Evolutionary conservation across 805 yeast species (phyloP).

Genomic region (Saccharomycopsis fibuligera): DNA sequence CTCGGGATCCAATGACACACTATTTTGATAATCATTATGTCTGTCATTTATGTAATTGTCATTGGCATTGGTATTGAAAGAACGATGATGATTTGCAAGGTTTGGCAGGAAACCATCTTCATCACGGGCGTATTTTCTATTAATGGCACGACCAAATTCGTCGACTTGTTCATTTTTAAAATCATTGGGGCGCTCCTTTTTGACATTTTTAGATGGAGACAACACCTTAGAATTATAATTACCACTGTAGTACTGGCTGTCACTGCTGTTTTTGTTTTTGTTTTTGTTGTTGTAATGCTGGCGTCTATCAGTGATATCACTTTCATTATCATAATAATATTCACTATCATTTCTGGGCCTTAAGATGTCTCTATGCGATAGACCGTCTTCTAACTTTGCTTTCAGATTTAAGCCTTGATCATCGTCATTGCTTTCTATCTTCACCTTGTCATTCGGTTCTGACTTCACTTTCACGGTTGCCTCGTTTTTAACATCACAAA

Average conservation of each 20-base stretch:
- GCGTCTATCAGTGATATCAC: neutral
- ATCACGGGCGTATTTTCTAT: constrained; percentile 4
- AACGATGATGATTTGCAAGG: no score
- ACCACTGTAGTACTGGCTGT: no score
- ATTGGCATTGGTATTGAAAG: no score
- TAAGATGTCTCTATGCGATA: neutral
- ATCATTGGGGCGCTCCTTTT: constrained; percentile 2
- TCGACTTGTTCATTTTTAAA: constrained; percentile 9
- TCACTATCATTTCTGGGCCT: neutral
- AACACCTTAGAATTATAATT: no score
- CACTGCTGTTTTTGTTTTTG: constrained; percentile 9
- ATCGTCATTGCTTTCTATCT: neutral
- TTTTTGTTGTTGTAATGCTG: neutral
- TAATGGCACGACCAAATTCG: constrained; percentile 11
- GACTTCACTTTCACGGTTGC: neutral
- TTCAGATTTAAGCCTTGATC: neutral
- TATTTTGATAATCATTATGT: no score
- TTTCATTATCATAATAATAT: neutral
- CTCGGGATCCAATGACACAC: constrained; percentile 23
- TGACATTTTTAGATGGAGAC: constrained; percentile 15
- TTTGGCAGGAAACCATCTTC: constrained; percentile 23
- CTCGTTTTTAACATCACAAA: neutral
- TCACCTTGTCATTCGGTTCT: neutral
- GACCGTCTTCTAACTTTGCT: neutral
- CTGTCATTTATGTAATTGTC: no score